Base-by-base conservation (phyloP, 768 basidiomycete genomes). In the Suillus cothurnatus region DNA sequence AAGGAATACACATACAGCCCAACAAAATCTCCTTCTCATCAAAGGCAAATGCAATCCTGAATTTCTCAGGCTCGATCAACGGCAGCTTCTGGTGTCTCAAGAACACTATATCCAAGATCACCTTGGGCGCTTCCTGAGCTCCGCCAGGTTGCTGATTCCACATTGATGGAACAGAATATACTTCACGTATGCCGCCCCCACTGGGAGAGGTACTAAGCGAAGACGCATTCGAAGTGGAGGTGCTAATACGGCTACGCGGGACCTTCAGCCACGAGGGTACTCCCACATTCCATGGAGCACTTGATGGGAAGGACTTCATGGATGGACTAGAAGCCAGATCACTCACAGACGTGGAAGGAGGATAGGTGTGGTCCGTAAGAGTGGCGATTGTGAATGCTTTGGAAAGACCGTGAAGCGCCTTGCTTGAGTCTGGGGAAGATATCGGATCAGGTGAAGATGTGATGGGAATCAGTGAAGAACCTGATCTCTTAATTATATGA, bases 1-100 rank as follows among this genome's bases (percentile, higher is more conserved):
- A 32, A 64, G 28, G 52, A 28, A 64, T 28, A 53, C 32, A 85
- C 96, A 74, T 74, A 98, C 97, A 92, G 71, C 94, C 95, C 59
- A 98, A 83, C 50, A 98, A 73, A 19, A 78, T 85, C 79, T 99
- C 97, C 74, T 88, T 93, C 67, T 95, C 93, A 64, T 92, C 89
- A 67, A 97, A 89, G 0, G 95, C 94, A 78, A 99, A 99, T 1
- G 87, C 84, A 43, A 77, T 74, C 57, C 89, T 85, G 73, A 97
- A 97, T 76, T 95, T 95, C 64, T 91, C 90, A 26, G 79, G 83
- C 81, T 63, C 89, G 74, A 70, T 95, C 93, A 17, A 89, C 78
- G 7, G 79, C 71, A 34, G 82, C 81, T 68, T 88, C 86, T 1
- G 88, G 88, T 26, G 88, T 85, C 71, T 97, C 94, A 49, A 96